These are phyloP conservation scores for Alternaria brassicicola DNA, from an alignment of 2,329 filamentous ascomycete genomes.

Conservation along the genomic window DNA sequence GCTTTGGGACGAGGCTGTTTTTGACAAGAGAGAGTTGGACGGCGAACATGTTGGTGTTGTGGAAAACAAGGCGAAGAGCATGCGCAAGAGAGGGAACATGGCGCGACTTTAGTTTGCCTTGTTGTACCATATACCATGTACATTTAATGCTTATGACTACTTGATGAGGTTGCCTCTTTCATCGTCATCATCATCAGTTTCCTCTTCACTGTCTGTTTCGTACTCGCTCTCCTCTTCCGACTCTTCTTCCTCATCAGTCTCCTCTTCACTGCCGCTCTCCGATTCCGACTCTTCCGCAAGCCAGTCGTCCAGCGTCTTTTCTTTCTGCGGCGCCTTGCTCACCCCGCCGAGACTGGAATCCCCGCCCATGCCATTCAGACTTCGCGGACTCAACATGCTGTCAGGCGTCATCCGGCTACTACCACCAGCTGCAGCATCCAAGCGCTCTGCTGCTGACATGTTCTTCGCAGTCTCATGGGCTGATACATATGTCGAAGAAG, in stretches of 20 bases:
- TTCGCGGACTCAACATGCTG: slow-evolving; percentile 49
- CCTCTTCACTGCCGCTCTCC: slow-evolving; percentile 56
- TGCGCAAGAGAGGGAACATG: slow-evolving; percentile 43
- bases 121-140: neutral
- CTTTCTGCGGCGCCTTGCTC: slow-evolving; percentile 51
- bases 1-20: slow-evolving; percentile 63
- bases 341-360: slow-evolving; percentile 15
- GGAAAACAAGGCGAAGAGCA: slow-evolving; percentile 32
- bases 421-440: slow-evolving; percentile 63
- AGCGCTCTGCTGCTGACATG: slow-evolving; percentile 66
- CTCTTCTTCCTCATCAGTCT: slow-evolving; percentile 56
- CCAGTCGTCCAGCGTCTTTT: slow-evolving; percentile 93
- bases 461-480: slow-evolving; percentile 43
- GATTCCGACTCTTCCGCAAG: slow-evolving; percentile 70
- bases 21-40: slow-evolving; percentile 11
- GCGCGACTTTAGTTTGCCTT: slow-evolving; percentile 36
- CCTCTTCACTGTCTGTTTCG: slow-evolving; percentile 61
- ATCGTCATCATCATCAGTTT: slow-evolving; percentile 8
- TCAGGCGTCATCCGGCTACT: slow-evolving; percentile 43
- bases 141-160: neutral
- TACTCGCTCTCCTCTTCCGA: slow-evolving; percentile 64
- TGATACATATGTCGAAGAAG: slow-evolving; percentile 38
- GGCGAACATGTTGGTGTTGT: slow-evolving; percentile 15
- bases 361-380: slow-evolving; percentile 57
- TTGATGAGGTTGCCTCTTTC: slow-evolving; percentile 45